phyloP scores from a whole-genome alignment of 139 green algal species.

The Cymbomonas tetramitiformis region DNA sequence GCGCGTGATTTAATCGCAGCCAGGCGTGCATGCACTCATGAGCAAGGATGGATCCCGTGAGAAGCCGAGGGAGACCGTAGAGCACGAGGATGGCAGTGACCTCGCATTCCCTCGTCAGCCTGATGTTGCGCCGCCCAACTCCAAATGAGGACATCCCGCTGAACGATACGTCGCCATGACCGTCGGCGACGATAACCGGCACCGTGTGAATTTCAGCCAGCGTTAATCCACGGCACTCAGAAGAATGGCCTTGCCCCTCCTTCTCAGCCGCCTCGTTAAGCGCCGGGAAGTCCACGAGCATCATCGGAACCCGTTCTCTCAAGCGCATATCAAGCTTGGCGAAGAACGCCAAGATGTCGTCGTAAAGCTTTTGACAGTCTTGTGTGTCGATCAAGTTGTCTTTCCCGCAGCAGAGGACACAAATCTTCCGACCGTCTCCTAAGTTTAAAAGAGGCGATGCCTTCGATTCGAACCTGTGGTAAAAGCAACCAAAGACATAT shows the following conservation, averaged over 20 bases:
- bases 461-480: too few relatives aligned
- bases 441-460: too few relatives aligned
- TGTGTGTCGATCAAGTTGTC: constrained; percentile 61
- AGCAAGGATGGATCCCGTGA: constrained; percentile 65
- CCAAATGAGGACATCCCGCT: too few relatives aligned
- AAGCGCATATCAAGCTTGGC: constrained; percentile 1
- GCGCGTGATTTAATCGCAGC: constrained; percentile 47
- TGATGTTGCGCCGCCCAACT: not conserved
- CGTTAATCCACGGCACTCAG: too few relatives aligned
- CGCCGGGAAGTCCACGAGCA: constrained; percentile 55
- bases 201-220: too few relatives aligned
- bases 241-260: too few relatives aligned
- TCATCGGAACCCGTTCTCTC: constrained; percentile 39
- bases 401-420: too few relatives aligned
- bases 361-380: constrained; percentile 61
- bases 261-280: constrained; percentile 45
- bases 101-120: not conserved
- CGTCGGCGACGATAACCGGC: too few relatives aligned
- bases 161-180: too few relatives aligned
- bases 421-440: too few relatives aligned
- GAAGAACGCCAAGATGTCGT: constrained; percentile 16
- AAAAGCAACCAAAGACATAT: too few relatives aligned
- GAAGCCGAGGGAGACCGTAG: constrained; percentile 66
- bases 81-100: constrained; percentile 74
- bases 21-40: constrained; percentile 86